Percentiles rank a stretch among this genome's conserved stretches.
phyloP scores from a whole-genome alignment of 2,329 filamentous ascomycete genomes.

The Sphaerulina vaccinii region DNA sequence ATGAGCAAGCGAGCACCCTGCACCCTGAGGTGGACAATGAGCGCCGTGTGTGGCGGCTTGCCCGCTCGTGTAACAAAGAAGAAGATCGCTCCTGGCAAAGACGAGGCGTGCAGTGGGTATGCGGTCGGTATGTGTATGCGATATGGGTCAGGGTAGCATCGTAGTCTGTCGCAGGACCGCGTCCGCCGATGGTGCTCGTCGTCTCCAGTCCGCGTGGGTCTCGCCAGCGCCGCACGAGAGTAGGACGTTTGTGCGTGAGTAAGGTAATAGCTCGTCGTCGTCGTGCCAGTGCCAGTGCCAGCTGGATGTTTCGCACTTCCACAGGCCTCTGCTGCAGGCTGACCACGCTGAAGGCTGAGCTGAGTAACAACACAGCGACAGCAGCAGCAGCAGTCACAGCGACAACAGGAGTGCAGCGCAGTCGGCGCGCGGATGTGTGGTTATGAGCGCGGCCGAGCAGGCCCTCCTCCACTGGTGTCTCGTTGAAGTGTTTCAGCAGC shows the following conservation, averaged over 20 bases:
- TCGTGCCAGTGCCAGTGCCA: background rate
- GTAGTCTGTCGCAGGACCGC: background rate
- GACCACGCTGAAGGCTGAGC: background rate
- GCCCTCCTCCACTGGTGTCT: slow-evolving; percentile 3
- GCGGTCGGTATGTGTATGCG: slow-evolving; percentile 10
- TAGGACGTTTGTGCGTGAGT: background rate
- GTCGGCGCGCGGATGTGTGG: background rate
- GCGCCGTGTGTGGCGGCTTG: slow-evolving; percentile 7
- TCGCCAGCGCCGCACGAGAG: background rate
- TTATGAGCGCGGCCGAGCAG: background rate
- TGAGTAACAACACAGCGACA: background rate
- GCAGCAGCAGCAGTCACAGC: background rate
- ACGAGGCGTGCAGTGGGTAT: background rate
- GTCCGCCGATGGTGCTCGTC: background rate
- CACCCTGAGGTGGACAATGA: slow-evolving; percentile 8
- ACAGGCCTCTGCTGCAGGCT: background rate
- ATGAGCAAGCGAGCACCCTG: background rate
- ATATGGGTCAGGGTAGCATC: slow-evolving; percentile 1
- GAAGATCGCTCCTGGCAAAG: slow-evolving; percentile 6
- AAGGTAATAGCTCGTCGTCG: background rate
- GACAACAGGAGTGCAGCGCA: background rate
- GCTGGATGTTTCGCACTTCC: background rate
- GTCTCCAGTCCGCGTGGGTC: background rate
- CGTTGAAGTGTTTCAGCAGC: slow-evolving; percentile 8
- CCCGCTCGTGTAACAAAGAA: slow-evolving; percentile 21